Evolutionary conservation across 2,329 filamentous ascomycete species (phyloP), one percentile per base, ranked within the genome.

Genomic region (Madurella mycetomatis): DNA sequence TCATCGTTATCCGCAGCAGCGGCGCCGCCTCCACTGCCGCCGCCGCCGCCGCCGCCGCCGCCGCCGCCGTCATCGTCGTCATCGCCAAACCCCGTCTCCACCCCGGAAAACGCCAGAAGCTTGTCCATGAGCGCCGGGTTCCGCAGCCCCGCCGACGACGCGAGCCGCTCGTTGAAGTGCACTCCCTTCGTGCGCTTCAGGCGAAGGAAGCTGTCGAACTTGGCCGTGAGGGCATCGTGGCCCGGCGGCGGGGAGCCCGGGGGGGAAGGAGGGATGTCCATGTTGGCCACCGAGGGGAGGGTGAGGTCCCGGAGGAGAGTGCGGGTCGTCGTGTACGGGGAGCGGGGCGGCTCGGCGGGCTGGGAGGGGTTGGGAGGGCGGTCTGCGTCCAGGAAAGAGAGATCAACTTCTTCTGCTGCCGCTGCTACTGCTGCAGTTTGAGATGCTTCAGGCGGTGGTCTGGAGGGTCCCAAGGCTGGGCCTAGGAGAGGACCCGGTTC

Each of bases 111-210:
- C 19, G 76, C 77, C 73, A 90, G 77, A 52, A 92, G 75, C 70
- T 88, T 90, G 58, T 87, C 83, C 69, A 84, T 81, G 50, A 92
- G 73, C 41, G 80, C 81, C 2, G 89, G 89, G 65, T 92, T 92
- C 49, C 82, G 81, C 55, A 92, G 73, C 8, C 86, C 82, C 0
- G 80, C 72, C 0, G 85, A 87, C 54, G 79, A 77, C 37, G 86
- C 81, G 9, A 94, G 74, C 57, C 87, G 85, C 62, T 83, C 76
- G 68, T 94, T 92, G 76, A 92, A 92, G 70, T 94, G 89, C 15
- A 85, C 77, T 4, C 85, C 85, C 59, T 86, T 82, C 65, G 82
- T 84, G 39, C 66, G 64, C 72, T 94, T 94, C n/a, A 92, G 77
- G 44, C 82, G 77, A 0, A 92, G 79, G 61, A 94, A 92, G 55